Conservation (phyloP, 2,329 filamentous ascomycete species). For the Fusarium napiforme region DNA sequence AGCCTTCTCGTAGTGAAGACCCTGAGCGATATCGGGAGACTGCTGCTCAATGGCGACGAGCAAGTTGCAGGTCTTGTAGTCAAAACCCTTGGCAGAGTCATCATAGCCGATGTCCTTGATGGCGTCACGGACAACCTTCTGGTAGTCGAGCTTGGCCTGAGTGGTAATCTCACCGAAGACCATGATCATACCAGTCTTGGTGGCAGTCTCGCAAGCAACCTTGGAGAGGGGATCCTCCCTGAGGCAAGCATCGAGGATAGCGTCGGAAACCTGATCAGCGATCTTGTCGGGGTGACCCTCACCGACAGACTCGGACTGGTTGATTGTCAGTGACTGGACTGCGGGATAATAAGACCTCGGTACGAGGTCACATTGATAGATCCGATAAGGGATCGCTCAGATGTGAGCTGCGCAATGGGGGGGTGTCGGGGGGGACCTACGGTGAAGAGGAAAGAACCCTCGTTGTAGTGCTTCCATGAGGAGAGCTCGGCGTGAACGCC, state of each 20-base stretch:
- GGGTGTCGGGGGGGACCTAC: constrained; percentile 54
- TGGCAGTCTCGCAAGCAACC: constrained; percentile 98
- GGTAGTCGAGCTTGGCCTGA: constrained; percentile 95
- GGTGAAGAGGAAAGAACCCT: constrained; percentile 86
- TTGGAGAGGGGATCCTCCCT: constrained; percentile 96
- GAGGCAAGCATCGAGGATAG: constrained; percentile 97
- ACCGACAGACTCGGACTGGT: constrained; percentile 84
- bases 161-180: constrained; percentile 99
- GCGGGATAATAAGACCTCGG: constrained; percentile 15
- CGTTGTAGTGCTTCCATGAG: constrained; percentile 62
- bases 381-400: not conserved
- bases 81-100: constrained; percentile 95
- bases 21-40: constrained; percentile 98
- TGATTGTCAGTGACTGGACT: constrained; percentile 40
- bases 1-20: constrained; percentile 97
- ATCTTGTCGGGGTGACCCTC: constrained; percentile 97
- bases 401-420: not conserved
- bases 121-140: constrained; percentile 92
- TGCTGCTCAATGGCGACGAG: constrained; percentile 99
- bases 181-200: constrained; percentile 99
- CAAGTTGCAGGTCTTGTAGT: constrained; percentile 99
- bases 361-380: not conserved
- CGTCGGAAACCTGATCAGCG: constrained; percentile 97
- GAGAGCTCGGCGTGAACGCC: constrained; percentile 49
- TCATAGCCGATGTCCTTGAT: constrained; percentile 99